A percentile compares a stretch with the other conserved stretches of the same genome.
phyloP scores from a whole-genome alignment of 441 rosid species.

The Gossypium davidsonii region DNA sequence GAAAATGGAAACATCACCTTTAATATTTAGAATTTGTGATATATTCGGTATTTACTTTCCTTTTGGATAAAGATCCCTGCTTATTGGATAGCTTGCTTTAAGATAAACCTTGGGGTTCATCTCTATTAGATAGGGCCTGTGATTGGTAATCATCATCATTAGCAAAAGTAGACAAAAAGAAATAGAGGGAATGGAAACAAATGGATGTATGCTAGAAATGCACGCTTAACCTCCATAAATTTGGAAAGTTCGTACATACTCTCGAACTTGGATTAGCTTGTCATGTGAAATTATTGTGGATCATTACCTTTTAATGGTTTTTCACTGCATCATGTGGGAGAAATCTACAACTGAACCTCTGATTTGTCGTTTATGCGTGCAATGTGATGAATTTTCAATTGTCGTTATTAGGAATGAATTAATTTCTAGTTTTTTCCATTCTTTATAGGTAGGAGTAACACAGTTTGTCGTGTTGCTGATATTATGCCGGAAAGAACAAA shows the following conservation, averaged over 20 bases:
- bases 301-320: slow-evolving; percentile 10
- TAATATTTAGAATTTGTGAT: neutral
- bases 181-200: neutral
- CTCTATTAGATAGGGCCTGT: neutral
- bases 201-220: neutral
- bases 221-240: neutral
- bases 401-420: neutral
- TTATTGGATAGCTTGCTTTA: neutral
- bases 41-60: neutral
- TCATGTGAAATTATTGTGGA: neutral
- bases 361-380: slow-evolving; percentile 10
- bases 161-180: neutral
- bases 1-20: neutral
- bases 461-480: slow-evolving; percentile 3
- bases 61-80: neutral
- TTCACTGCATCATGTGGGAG: neutral
- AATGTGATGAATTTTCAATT: neutral
- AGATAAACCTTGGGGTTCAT: neutral
- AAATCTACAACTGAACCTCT: neutral
- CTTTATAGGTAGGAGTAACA: neutral
- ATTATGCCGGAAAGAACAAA: neutral
- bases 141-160: neutral
- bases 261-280: neutral
- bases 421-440: neutral
- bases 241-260: neutral